Base-by-base conservation (phyloP, 257 asterid species). In the Scutellaria minor region DNA sequence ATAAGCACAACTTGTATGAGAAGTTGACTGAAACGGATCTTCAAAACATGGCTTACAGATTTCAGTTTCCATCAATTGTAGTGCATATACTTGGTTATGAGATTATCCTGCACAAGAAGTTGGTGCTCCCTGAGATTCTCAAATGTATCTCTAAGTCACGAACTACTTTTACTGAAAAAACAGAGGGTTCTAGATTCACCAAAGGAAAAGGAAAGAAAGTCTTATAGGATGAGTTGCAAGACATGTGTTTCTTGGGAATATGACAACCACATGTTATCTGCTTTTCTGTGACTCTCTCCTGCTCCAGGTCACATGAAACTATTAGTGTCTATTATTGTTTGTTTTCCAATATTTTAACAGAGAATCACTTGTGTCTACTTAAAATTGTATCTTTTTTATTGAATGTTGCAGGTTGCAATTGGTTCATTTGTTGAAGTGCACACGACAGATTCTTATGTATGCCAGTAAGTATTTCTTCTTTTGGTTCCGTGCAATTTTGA, bases 71-170 rank as follows among this genome's bases (percentile, higher is more conserved):
- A 60, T 83, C 89, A 61, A 64, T 78, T 67, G 78, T 88, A 50
- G 81, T 95, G 78, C 95, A 92, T 85, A 75, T 92, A 68, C 82
- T 95, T 76, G 85, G 86, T 74, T 86, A 78, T 84, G 98, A 95
- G 83, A 72, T 88, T 58, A 88, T 95, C 78, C 67, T 90, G 84
- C 96, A 90, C 57, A 95, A 85, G 82, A 95, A 86, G 81, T 47
- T 90, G 66, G 70, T 82, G 64, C 87, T 84, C 79, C 86, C 90
- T 39, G 86, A 82, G 76, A 75, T 75, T 66, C 65, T 51, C 44
- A 89, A 81, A 63, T 85, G n/a, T n/a, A n/a, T n/a, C 39, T 83
- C 96, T 37, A 79, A 74, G 73, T 72, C 69, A 56, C 81, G 76
- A 51, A 72, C 66, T 27, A 76, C 78, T 55, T 86, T 78, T 57